Evolutionary conservation across 495 filamentous ascomycete species (phyloP).

Genomic region (Neurospora sp.): DNA sequence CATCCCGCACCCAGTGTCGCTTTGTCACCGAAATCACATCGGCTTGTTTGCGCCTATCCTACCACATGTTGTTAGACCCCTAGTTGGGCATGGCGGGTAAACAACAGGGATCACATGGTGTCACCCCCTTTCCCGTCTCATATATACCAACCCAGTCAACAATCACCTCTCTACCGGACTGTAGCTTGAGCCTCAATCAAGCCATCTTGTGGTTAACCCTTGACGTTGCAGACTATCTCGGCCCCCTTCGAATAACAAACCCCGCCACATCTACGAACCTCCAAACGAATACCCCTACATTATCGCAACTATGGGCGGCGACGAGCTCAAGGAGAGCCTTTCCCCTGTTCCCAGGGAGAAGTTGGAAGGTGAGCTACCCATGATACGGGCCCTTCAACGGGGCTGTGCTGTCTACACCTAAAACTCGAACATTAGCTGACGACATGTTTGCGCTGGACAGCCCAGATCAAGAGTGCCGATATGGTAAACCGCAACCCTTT

Average conservation of each 20-base stretch:
- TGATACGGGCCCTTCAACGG: background rate
- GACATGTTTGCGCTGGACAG: conserved; percentile 33
- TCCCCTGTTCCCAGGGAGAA: conserved; percentile 28
- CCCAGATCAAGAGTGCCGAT: conserved; percentile 91
- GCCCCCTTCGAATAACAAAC: background rate
- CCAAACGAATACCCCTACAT: background rate
- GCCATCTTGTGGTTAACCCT: background rate
- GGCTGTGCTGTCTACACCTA: background rate
- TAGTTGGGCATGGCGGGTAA: background rate
- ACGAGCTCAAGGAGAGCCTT: conserved; percentile 17
- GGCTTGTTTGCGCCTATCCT: background rate
- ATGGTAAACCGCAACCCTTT: conserved; percentile 58
- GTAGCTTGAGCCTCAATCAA: background rate
- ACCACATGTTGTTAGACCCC: background rate
- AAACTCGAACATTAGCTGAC: conserved; percentile 1
- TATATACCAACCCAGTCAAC: background rate
- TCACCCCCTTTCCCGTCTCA: background rate
- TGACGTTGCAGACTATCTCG: background rate
- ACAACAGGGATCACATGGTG: background rate
- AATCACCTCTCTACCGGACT: background rate
- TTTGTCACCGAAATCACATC: background rate
- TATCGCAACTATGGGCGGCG: conserved; percentile 16
- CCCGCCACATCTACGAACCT: background rate
- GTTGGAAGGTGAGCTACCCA: conserved; percentile 22
- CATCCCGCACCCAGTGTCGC: background rate